These are phyloP conservation scores for Trametes cubensis DNA, from an alignment of 768 basidiomycete genomes.

Conservation along the genomic window DNA sequence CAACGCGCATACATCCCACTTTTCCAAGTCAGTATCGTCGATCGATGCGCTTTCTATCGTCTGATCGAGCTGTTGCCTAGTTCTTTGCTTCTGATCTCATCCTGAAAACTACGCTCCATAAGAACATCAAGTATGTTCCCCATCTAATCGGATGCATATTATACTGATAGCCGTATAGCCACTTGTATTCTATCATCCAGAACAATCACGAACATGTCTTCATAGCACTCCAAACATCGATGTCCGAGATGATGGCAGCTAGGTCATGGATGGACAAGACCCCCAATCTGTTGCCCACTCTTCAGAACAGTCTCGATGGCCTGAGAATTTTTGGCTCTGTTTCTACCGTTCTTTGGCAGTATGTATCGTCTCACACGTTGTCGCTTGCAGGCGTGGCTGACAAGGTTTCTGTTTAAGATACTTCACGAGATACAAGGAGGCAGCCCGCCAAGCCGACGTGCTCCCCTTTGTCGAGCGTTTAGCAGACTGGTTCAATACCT, in stretches of 20 bases:
- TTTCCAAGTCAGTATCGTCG: conserved; percentile 40
- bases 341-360: conserved; percentile 56
- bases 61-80: conserved; percentile 35
- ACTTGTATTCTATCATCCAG: conserved; percentile 22
- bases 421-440: conserved; percentile 34
- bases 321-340: conserved; percentile 50
- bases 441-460: conserved; percentile 26
- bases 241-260: conserved; percentile 35
- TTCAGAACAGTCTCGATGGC: conserved; percentile 36
- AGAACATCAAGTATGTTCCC: conserved; percentile 51
- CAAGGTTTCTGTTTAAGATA: conserved; percentile 24
- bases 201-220: conserved; percentile 42
- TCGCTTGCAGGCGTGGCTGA: too few relatives aligned
- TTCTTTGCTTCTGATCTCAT: conserved; percentile 63
- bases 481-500: conserved; percentile 28
- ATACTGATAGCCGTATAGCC: conserved; percentile 6
- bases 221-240: conserved; percentile 42
- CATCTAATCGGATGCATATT: background rate
- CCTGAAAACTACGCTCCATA: conserved; percentile 55
- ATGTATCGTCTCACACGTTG: conserved; percentile 20
- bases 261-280: conserved; percentile 33
- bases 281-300: conserved; percentile 33
- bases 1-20: conserved; percentile 58
- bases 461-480: conserved; percentile 28
- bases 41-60: background rate